Evolutionary conservation across 2,329 filamentous ascomycete species (phyloP).

Genomic region (Colletotrichum kahawae): DNA sequence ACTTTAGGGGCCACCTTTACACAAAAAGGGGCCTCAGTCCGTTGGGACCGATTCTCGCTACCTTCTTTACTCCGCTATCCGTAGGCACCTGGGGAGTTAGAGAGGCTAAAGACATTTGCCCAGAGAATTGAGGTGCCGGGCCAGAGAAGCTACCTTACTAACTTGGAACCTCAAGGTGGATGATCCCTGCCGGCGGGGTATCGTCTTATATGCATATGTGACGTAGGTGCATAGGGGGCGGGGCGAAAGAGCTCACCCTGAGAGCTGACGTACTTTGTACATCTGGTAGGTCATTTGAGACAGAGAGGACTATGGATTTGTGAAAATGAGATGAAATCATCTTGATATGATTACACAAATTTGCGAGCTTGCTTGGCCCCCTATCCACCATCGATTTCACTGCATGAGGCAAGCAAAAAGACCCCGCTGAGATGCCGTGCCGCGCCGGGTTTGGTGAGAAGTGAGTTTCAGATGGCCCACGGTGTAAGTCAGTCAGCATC

Average conservation of each 20-base stretch:
- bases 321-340: not conserved
- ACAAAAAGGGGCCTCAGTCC: not conserved
- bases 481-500: not conserved
- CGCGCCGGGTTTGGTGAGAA: not conserved
- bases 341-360: not conserved
- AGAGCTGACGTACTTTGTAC: not conserved
- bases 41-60: not conserved
- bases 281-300: not conserved
- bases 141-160: not conserved
- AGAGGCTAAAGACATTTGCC: not conserved
- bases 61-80: not conserved
- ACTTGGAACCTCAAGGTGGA: not conserved
- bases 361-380: not conserved
- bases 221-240: slow-evolving; percentile 4
- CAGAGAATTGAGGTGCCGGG: not conserved
- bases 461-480: not conserved
- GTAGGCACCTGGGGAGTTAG: not conserved
- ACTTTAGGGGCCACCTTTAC: not conserved
- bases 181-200: slow-evolving; percentile 6
- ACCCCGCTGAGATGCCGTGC: not conserved
- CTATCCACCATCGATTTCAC: not conserved
- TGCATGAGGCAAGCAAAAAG: not conserved
- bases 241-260: not conserved
- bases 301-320: not conserved
- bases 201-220: slow-evolving; percentile 13